phyloP scores from a whole-genome alignment of 1,139 yeast species.

The Debaryomyces subglobosus region DNA sequence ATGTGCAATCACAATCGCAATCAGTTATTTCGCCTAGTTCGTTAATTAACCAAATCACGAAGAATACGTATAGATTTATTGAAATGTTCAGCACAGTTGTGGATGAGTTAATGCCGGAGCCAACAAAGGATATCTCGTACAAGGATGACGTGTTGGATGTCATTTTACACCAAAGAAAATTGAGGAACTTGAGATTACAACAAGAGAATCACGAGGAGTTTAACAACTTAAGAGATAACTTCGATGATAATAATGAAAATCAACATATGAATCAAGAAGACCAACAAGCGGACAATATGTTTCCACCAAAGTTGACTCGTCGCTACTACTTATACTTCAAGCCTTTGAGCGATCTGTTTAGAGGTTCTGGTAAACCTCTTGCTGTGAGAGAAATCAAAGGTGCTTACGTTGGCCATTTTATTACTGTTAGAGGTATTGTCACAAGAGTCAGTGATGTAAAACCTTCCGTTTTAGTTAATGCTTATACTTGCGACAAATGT shows the following conservation, averaged over 20 bases:
- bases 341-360: conserved; percentile 59
- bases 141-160: conserved; percentile 93
- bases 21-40: conserved; percentile 13
- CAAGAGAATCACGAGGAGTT: conserved; percentile 65
- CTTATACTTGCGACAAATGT: conserved; percentile 97
- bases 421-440: conserved; percentile 91
- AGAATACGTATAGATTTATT: conserved; percentile 76
- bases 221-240: conserved; percentile 42
- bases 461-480: conserved; percentile 88
- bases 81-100: conserved; percentile 76
- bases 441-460: conserved; percentile 96
- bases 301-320: conserved; percentile 86
- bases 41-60: conserved; percentile 60
- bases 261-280: conserved; percentile 23
- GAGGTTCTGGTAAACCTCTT: conserved; percentile 56
- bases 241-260: conserved; percentile 17
- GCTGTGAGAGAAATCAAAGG: conserved; percentile 94
- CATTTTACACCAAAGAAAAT: conserved; percentile 83
- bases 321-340: conserved; percentile 85
- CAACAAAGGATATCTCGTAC: conserved; percentile 75
- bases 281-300: conserved; percentile 45
- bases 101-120: conserved; percentile 82
- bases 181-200: conserved; percentile 74
- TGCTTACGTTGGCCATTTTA: conserved; percentile 76
- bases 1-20: conserved; percentile 25